Conservation (phyloP, 2,329 filamentous ascomycete genomes). For the Erysiphe neolycopersici region DNA sequence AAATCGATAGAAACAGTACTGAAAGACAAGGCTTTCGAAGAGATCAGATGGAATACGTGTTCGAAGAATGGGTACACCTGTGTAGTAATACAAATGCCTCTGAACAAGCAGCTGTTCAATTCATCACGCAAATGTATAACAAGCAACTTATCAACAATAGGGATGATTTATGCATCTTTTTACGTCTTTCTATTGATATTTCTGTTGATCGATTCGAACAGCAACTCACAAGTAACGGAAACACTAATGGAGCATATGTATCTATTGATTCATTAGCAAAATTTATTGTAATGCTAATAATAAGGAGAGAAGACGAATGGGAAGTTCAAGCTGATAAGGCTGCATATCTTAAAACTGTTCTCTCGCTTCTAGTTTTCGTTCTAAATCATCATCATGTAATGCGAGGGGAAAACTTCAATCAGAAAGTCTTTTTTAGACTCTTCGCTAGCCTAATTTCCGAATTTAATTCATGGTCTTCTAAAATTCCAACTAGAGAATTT, state of each 20-base stretch:
- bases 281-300: conserved; percentile 49
- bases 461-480: conserved; percentile 30
- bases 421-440: conserved; percentile 73
- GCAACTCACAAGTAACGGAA: conserved; percentile 30
- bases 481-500: conserved; percentile 32
- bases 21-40: conserved; percentile 32
- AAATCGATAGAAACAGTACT: conserved; percentile 22
- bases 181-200: conserved; percentile 55
- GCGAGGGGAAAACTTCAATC: conserved; percentile 57
- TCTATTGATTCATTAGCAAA: conserved; percentile 60
- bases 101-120: conserved; percentile 44
- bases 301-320: conserved; percentile 34
- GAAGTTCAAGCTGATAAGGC: conserved; percentile 35
- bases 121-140: conserved; percentile 62
- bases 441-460: conserved; percentile 66
- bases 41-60: conserved; percentile 81
- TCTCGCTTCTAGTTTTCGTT: conserved; percentile 54
- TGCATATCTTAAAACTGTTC: conserved; percentile 47
- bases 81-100: conserved; percentile 51
- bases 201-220: conserved; percentile 58
- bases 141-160: conserved; percentile 43
- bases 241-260: conserved; percentile 26
- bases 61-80: conserved; percentile 81
- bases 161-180: conserved; percentile 55
- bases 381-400: conserved; percentile 67